These are phyloP conservation scores for Capsicum pubescens DNA, from an alignment of 257 asterid species.

Conservation along the genomic window DNA sequence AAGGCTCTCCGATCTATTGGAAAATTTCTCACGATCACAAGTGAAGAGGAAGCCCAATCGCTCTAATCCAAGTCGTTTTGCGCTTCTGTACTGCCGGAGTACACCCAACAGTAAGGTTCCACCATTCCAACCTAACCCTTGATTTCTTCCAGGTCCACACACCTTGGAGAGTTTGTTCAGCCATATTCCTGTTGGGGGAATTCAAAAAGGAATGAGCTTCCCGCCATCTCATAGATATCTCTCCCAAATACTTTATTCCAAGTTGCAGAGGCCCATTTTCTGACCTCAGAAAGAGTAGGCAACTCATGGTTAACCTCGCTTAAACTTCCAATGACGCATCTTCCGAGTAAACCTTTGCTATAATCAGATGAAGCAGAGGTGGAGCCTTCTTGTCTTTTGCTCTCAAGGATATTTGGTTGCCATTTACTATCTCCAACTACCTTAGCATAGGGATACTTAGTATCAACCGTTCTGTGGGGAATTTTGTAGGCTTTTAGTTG, in stretches of 20 bases:
- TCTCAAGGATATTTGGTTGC: background rate
- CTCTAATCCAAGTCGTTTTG: background rate
- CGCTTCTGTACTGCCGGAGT: background rate
- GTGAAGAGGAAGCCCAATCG: background rate
- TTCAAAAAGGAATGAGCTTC: background rate
- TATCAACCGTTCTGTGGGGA: background rate
- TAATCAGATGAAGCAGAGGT: background rate
- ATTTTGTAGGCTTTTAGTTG: background rate
- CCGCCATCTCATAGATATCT: background rate
- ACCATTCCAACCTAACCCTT: background rate
- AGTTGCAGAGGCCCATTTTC: background rate
- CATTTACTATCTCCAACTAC: background rate
- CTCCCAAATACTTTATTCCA: background rate
- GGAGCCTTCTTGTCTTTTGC: no score
- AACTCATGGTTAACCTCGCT: background rate
- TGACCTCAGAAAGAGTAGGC: background rate
- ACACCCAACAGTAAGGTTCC: background rate
- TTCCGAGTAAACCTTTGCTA: background rate
- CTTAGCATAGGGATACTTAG: background rate
- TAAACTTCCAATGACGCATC: background rate
- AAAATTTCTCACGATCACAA: background rate
- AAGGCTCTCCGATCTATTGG: background rate
- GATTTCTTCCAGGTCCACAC: background rate
- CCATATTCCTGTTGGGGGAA: background rate
- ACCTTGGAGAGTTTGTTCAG: background rate